Conservation (phyloP, 768 basidiomycete species). For the Agaricus blazei region DNA sequence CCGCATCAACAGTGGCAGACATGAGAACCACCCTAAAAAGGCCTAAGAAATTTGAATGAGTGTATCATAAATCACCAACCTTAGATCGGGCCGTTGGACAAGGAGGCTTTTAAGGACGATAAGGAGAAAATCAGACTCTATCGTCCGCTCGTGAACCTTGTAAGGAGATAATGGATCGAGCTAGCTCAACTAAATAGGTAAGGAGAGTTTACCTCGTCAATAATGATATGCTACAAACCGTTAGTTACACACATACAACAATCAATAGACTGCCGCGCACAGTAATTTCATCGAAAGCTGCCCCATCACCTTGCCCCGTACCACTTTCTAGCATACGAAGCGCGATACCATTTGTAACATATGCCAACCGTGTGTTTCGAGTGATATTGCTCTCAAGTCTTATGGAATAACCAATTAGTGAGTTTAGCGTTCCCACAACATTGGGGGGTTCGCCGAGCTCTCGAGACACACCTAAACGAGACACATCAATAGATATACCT, state of each 20-base stretch:
- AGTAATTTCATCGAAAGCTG: slow-evolving; percentile 92
- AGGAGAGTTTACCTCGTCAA: slow-evolving; percentile 69
- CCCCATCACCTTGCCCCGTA: slow-evolving; percentile 63
- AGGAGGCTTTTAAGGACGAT: slow-evolving; percentile 88
- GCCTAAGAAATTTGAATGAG: slow-evolving; percentile 2
- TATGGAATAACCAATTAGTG: slow-evolving; percentile 92
- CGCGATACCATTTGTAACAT: slow-evolving; percentile 93
- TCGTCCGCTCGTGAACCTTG: slow-evolving; percentile 91
- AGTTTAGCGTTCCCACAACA: slow-evolving; percentile 67
- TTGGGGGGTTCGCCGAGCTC: slow-evolving; percentile 87
- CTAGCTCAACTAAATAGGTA: neutral
- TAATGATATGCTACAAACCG: slow-evolving; percentile 73
- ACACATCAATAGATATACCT: neutral
- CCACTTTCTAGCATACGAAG: slow-evolving; percentile 94
- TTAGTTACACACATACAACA: slow-evolving; percentile 1
- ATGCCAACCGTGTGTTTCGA: slow-evolving; percentile 72
- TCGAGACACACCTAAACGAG: slow-evolving; percentile 58
- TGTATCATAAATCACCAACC: slow-evolving; percentile 38
- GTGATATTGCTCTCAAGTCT: slow-evolving; percentile 85
- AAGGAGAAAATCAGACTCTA: slow-evolving; percentile 95
- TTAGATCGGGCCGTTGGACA: slow-evolving; percentile 73
- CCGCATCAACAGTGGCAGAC: slow-evolving; percentile 93
- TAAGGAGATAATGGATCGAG: neutral
- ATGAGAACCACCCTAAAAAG: slow-evolving; percentile 78
- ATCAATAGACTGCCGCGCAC: slow-evolving; percentile 33